phyloP scores from a whole-genome alignment of 2,329 filamentous ascomycete species.

The Decorospora gaudefroyi region DNA sequence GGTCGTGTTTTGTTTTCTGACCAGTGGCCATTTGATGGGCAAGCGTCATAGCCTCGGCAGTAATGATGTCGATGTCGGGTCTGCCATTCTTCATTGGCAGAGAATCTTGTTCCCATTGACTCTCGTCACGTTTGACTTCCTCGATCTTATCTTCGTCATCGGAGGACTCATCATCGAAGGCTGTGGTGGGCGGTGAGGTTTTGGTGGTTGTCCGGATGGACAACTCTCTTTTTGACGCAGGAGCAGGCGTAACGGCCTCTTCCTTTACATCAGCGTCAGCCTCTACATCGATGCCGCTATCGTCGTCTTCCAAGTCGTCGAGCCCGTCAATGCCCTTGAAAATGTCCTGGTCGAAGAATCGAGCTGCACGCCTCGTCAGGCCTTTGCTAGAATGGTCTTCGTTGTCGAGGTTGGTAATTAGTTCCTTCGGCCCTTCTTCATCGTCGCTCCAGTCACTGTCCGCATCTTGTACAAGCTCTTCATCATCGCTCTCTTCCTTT shows the following conservation, averaged over 20 bases:
- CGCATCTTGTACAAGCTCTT: conserved; percentile 61
- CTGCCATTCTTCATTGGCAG: conserved; percentile 66
- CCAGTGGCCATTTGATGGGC: conserved; percentile 90
- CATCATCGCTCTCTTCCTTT: conserved; percentile 62
- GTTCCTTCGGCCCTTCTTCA: conserved; percentile 56
- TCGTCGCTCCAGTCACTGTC: conserved; percentile 68
- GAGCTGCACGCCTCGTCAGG: conserved; percentile 80
- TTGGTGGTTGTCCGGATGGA: conserved; percentile 29
- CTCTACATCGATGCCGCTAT: conserved; percentile 49
- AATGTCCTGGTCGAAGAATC: conserved; percentile 94
- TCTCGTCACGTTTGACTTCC: conserved; percentile 61
- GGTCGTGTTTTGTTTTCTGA: conserved; percentile 74
- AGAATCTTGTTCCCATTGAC: conserved; percentile 69
- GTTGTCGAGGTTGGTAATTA: conserved; percentile 67
- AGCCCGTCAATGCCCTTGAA: conserved; percentile 80
- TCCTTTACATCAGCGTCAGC: conserved; percentile 32
- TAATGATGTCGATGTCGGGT: conserved; percentile 94
- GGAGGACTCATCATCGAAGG: conserved; percentile 43
- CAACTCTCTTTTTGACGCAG: conserved; percentile 19
- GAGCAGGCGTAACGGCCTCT: conserved; percentile 10
- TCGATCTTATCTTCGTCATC: conserved; percentile 60
- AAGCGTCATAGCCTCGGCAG: conserved; percentile 98
- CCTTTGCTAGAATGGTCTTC: conserved; percentile 58
- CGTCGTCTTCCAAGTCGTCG: conserved; percentile 58
- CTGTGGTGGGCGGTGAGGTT: conserved; percentile 19